Percentiles rank a stretch among this genome's conserved stretches.
These are phyloP conservation scores for Periconia sp. DNA, from an alignment of 2,329 filamentous ascomycete genomes.

Conservation along the genomic window DNA sequence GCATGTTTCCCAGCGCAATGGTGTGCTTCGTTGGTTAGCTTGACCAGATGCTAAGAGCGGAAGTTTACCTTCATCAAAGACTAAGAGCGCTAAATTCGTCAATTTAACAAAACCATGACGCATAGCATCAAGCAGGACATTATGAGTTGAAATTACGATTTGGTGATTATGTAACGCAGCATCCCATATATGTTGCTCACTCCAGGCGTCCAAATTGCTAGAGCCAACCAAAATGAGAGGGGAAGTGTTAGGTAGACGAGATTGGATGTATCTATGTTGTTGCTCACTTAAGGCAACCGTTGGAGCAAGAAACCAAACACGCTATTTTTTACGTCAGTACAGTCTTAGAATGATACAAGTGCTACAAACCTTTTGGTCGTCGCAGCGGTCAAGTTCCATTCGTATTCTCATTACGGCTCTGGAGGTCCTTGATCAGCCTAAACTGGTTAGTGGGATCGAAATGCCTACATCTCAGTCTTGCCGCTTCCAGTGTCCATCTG, in stretches of 20 bases:
- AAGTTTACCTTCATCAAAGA: slow-evolving; percentile 78
- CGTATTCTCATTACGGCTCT: slow-evolving; percentile 3
- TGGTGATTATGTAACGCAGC: slow-evolving; percentile 65
- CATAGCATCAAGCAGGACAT: slow-evolving; percentile 74
- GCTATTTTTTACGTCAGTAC: slow-evolving; percentile 20
- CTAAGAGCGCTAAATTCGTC: slow-evolving; percentile 65
- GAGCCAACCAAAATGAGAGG: slow-evolving; percentile 3
- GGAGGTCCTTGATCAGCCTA: slow-evolving; percentile 1
- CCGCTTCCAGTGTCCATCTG: slow-evolving; percentile 50
- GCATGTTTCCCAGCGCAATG: slow-evolving; percentile 69
- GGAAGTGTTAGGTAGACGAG: slow-evolving; percentile 3
- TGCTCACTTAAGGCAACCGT: slow-evolving; percentile 47
- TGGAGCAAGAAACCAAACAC: slow-evolving; percentile 49
- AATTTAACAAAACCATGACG: slow-evolving; percentile 73
- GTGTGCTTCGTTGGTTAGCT: too few relatives aligned
- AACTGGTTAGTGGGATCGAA: neutral
- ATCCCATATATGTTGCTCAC: slow-evolving; percentile 67
- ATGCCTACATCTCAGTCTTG: slow-evolving; percentile 46
- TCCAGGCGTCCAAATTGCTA: slow-evolving; percentile 70
- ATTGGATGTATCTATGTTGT: slow-evolving; percentile 26
- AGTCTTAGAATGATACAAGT: slow-evolving; percentile 1
- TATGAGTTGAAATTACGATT: slow-evolving; percentile 75
- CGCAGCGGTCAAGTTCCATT: slow-evolving; percentile 3
- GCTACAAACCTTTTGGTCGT: slow-evolving; percentile 1
- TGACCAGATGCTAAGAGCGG: too few relatives aligned